Evolutionary conservation across 108 stramenopile genomes (phyloP).

Genomic region (Cyclotella sp.): DNA sequence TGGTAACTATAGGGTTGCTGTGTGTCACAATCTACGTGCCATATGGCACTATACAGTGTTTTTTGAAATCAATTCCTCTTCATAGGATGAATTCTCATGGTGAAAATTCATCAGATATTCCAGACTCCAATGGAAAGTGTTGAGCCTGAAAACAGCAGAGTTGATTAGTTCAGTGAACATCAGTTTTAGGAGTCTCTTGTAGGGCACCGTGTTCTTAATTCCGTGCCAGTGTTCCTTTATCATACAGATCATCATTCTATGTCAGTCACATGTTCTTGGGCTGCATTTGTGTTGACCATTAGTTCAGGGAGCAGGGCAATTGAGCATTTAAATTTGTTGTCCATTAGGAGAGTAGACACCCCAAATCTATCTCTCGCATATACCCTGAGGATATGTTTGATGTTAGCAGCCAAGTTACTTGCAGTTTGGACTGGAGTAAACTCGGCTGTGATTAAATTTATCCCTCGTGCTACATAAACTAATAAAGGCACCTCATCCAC

Average conservation of each 20-base stretch:
- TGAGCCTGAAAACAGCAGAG: conserved; percentile 34
- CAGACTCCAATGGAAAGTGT: conserved; percentile 1
- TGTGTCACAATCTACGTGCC: conserved; percentile 48
- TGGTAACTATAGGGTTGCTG: conserved; percentile 35
- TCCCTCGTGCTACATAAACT: background rate
- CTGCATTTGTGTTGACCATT: conserved; percentile 3
- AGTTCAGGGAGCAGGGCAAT: background rate
- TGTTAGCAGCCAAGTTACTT: background rate
- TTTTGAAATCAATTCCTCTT: conserved; percentile 14
- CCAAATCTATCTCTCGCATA: background rate
- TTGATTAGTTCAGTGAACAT: conserved; percentile 42
- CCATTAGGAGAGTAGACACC: background rate
- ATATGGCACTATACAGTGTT: conserved; percentile 40
- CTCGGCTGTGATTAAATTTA: conserved; percentile 1
- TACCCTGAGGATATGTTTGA: background rate
- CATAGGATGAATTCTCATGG: too few species aligned
- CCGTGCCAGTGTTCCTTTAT: conserved; percentile 37
- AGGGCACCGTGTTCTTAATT: conserved; percentile 26
- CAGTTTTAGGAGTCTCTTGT: conserved; percentile 11
- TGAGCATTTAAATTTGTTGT: background rate
- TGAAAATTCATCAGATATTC: conserved; percentile 19
- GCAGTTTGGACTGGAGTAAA: conserved; percentile 1
- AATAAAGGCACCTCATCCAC: too few species aligned
- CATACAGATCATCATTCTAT: background rate
- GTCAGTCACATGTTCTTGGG: background rate